Conservation (phyloP, 163 green algal species). For the Chlamydomonas reinhardtii region DNA sequence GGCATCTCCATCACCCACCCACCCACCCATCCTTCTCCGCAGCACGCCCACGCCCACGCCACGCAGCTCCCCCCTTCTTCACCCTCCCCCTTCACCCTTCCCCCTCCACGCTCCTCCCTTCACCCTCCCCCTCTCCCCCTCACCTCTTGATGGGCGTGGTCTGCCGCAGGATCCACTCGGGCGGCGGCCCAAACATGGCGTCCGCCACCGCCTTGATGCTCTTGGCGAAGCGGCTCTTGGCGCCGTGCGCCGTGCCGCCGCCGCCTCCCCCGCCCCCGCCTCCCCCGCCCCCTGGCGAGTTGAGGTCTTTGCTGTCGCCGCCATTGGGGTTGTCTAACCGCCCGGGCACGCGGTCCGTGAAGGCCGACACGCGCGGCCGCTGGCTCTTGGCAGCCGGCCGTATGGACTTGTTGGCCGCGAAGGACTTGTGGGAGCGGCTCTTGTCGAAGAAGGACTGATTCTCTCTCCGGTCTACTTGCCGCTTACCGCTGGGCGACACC, state of each 20-base stretch:
- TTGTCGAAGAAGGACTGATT: slow-evolving; percentile 49
- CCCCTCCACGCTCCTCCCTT: not conserved
- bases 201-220: slow-evolving; percentile 41
- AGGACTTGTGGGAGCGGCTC: slow-evolving; percentile 7
- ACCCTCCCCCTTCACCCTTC: not conserved
- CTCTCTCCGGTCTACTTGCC: slow-evolving; percentile 22
- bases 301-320: no score
- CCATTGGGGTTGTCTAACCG: not conserved
- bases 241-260: not conserved
- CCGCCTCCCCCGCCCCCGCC: no score
- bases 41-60: no score
- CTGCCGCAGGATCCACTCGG: slow-evolving; percentile 48
- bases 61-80: no score
- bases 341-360: slow-evolving; percentile 5
- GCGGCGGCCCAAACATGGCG: slow-evolving; percentile 38
- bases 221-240: slow-evolving; percentile 24
- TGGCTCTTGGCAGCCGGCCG: no score
- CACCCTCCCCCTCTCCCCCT: not conserved
- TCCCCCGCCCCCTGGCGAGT: no score
- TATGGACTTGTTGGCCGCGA: not conserved
- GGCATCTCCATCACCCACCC: no score
- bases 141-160: slow-evolving; percentile 43
- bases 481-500: not conserved
- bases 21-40: no score
- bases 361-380: slow-evolving; percentile 16